Evolutionary conservation across 306 rosid species (phyloP).

Genomic region (Pachyrhizus erosus): DNA sequence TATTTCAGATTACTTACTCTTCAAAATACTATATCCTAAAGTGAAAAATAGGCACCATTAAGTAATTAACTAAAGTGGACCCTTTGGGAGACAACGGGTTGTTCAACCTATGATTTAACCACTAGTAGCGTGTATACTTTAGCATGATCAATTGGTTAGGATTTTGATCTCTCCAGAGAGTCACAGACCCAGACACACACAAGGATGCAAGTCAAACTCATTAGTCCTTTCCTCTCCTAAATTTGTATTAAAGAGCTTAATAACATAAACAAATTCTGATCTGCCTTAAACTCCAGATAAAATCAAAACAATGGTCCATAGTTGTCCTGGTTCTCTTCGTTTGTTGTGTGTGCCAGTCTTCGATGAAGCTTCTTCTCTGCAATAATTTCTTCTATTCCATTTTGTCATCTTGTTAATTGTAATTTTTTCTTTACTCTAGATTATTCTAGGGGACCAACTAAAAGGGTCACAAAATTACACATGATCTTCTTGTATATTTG

Average conservation of each 20-base stretch:
- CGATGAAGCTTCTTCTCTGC: slow-evolving; percentile 12
- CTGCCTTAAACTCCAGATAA: slow-evolving; percentile 19
- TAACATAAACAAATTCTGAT: not conserved
- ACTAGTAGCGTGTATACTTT: slow-evolving; percentile 45
- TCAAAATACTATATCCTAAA: not conserved
- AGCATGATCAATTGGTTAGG: slow-evolving; percentile 43
- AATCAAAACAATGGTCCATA: slow-evolving; percentile 19
- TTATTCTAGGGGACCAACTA: slow-evolving; percentile 16
- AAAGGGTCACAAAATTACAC: slow-evolving; percentile 32
- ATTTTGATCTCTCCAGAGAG: not conserved
- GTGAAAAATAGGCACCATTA: slow-evolving; percentile 13
- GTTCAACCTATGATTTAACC: slow-evolving; percentile 54
- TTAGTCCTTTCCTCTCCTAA: slow-evolving; percentile 34
- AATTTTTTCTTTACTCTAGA: slow-evolving; percentile 2
- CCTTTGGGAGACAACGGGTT: slow-evolving; percentile 47
- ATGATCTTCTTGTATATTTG: slow-evolving; percentile 41
- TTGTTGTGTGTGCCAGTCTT: slow-evolving; percentile 24
- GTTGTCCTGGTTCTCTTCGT: slow-evolving; percentile 26
- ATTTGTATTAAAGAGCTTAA: slow-evolving; percentile 22
- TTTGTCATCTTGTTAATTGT: slow-evolving; percentile 27
- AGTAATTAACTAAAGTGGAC: slow-evolving; percentile 27
- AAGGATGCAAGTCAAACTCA: slow-evolving; percentile 20
- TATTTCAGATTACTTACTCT: not conserved
- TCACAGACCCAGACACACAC: not conserved
- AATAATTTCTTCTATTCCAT: slow-evolving; percentile 6